Conservation (phyloP, 2,329 filamentous ascomycete genomes). For the Fusarium sp. region DNA sequence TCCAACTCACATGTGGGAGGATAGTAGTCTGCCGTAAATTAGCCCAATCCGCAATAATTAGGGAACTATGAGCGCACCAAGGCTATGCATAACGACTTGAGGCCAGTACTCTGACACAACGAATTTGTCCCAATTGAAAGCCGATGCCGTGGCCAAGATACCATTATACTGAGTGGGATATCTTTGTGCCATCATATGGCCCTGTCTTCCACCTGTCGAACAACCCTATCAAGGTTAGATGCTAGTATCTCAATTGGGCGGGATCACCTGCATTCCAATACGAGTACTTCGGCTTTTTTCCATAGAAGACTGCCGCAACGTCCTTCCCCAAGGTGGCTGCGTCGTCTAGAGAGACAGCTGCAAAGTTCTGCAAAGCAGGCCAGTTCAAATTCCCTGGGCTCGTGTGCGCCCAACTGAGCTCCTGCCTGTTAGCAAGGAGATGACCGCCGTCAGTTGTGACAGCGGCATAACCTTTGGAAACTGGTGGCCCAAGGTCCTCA, state of each 20-base stretch:
- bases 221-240: slow-evolving; percentile 51
- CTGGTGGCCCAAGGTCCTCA: background rate
- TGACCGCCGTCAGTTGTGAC: slow-evolving; percentile 33
- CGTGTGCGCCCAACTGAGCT: slow-evolving; percentile 31
- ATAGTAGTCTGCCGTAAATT: slow-evolving; percentile 31
- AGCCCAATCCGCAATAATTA: accelerated
- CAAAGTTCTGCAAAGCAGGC: slow-evolving; percentile 47
- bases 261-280: slow-evolving; percentile 57
- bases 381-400: slow-evolving; percentile 42
- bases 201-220: slow-evolving; percentile 68
- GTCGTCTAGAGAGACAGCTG: slow-evolving; percentile 46
- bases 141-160: slow-evolving; percentile 61
- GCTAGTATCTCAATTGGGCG: background rate
- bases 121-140: slow-evolving; percentile 54
- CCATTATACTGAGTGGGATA: slow-evolving; percentile 67
- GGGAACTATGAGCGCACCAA: background rate
- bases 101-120: slow-evolving; percentile 40
- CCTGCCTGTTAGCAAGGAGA: background rate
- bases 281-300: slow-evolving; percentile 52
- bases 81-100: slow-evolving; percentile 39
- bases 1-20: slow-evolving; percentile 52
- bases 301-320: slow-evolving; percentile 57
- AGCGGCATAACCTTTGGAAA: slow-evolving; percentile 13
- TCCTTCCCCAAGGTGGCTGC: slow-evolving; percentile 57
- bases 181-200: slow-evolving; percentile 63